A percentile compares a stretch with the other conserved stretches of the same genome.
These are phyloP conservation scores for Microdochium nivale DNA, from an alignment of 2,329 filamentous ascomycete genomes.

Conservation along the genomic window DNA sequence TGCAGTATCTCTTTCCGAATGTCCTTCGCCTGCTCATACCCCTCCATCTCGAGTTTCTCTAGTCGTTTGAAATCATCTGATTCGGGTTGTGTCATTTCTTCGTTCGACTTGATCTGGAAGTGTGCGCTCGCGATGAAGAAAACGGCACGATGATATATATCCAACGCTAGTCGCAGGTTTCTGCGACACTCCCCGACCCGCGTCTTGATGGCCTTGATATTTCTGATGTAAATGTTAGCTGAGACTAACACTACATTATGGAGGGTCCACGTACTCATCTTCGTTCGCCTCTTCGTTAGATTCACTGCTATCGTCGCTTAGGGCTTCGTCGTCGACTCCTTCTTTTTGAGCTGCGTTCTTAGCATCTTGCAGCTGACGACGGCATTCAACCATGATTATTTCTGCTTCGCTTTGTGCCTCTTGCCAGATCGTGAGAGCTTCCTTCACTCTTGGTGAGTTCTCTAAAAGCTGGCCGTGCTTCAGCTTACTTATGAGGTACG, in stretches of 20 bases:
- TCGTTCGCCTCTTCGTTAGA: conserved; percentile 16
- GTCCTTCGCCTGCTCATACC: conserved; percentile 70
- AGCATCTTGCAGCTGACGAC: conserved; percentile 50
- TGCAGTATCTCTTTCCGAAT: conserved; percentile 73
- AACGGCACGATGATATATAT: conserved; percentile 70
- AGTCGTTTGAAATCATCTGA: conserved; percentile 58
- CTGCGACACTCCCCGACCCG: conserved; percentile 52
- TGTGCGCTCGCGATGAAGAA: conserved; percentile 82
- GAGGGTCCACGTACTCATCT: conserved; percentile 12
- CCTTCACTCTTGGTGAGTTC: conserved; percentile 57
- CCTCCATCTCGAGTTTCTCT: conserved; percentile 61
- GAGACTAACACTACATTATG: conserved; percentile 17
- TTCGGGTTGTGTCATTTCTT: conserved; percentile 52
- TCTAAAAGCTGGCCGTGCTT: conserved; percentile 71
- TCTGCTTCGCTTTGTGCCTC: conserved; percentile 40
- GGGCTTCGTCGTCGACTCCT: conserved; percentile 5
- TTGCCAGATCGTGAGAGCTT: conserved; percentile 65
- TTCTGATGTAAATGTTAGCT: background rate
- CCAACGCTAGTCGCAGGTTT: conserved; percentile 63
- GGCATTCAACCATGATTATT: conserved; percentile 52
- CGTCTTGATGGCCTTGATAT: background rate
- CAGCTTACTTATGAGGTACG: conserved; percentile 54
- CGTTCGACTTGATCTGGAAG: conserved; percentile 72
- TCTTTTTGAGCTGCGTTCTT: conserved; percentile 25
- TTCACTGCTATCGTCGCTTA: conserved; percentile 12